Evolutionary conservation across 108 stramenopile species (phyloP), one percentile per base, ranked within the genome.

Genomic region (Nannochloropsis salina): DNA sequence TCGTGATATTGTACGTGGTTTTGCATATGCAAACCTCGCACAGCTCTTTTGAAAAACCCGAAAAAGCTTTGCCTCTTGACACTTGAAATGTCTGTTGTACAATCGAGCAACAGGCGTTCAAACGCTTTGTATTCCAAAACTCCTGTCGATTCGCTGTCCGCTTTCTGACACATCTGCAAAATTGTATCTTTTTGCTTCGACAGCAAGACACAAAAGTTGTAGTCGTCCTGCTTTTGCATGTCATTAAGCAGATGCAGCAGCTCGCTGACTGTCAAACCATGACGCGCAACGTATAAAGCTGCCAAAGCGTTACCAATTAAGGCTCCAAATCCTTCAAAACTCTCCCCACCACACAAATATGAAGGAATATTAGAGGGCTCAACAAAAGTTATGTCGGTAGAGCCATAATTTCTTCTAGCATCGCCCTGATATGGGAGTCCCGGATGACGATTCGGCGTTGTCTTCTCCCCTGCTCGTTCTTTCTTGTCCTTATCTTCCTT

Each of bases 181-280:
- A 74, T 15, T 15, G n/a, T n/a, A 6, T 74, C 61, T n/a, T 74
- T 74, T 3, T 3, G 61, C 8, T 74, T 6, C 61, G 20, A 74
- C 2, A 74, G n/a, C 15, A 74, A n/a, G 61, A n/a, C n/a, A 8
- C 61, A 74, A 4, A 74, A n/a, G 20, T n/a, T 15, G 61, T 74
- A n/a, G n/a, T 74, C 61, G 6, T 74, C 61, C 61, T 8, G 61
- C 2, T 74, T n/a, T n/a, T 74, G 47, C 41, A 74, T 45, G 84
- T 61, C 20, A 47, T 41, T 31, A 44, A 93, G 89, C 12, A 92
- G 82, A 9, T 90, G 86, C 22, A 90, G 89, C 8, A 93, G 83
- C 84, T 93, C 93, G 44, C 84, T 47, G 82, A 92, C 93, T 44
- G 85, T 90, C 22, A 93, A 84, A n/a, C 93, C 93, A 44, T 93